Conservation (phyloP, 768 basidiomycete species). For the Hydnum rufescens region DNA sequence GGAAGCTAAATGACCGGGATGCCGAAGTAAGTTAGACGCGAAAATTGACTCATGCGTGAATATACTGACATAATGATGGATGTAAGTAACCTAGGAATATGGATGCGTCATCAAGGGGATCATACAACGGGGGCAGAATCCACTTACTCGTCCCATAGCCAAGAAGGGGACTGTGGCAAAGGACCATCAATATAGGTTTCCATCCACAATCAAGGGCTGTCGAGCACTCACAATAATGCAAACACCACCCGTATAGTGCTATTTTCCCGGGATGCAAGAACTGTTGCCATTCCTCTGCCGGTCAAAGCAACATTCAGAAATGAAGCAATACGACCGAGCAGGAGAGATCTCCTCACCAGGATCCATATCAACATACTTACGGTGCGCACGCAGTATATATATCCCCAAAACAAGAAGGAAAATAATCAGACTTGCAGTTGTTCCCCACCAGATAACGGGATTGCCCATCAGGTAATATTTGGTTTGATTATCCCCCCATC, state of each 20-base stretch:
- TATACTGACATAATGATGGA: conserved; percentile 79
- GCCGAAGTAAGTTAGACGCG: neutral
- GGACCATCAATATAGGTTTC: too few species aligned
- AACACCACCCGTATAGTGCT: conserved; percentile 75
- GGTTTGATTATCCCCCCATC: conserved; percentile 69
- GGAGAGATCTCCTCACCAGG: conserved; percentile 33
- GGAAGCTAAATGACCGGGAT: conserved; percentile 39
- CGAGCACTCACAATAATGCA: conserved; percentile 57
- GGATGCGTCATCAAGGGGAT: neutral
- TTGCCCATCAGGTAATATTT: conserved; percentile 92
- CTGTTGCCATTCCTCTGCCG: conserved; percentile 83
- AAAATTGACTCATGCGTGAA: conserved; percentile 17
- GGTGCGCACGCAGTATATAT: conserved; percentile 66
- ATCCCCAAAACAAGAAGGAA: conserved; percentile 32
- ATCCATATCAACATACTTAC: conserved; percentile 84
- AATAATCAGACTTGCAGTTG: conserved; percentile 41
- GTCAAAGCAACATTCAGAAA: conserved; percentile 1
- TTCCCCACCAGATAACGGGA: conserved; percentile 85
- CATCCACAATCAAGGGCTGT: neutral
- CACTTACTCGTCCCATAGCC: conserved; percentile 77
- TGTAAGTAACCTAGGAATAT: conserved; percentile 36
- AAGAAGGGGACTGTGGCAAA: conserved; percentile 64
- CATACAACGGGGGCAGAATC: neutral
- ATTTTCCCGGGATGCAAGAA: conserved; percentile 86
- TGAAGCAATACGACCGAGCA: neutral